These are phyloP conservation scores for Aquanectria penicillioides DNA, from an alignment of 2,329 filamentous ascomycete species.

Conservation along the genomic window DNA sequence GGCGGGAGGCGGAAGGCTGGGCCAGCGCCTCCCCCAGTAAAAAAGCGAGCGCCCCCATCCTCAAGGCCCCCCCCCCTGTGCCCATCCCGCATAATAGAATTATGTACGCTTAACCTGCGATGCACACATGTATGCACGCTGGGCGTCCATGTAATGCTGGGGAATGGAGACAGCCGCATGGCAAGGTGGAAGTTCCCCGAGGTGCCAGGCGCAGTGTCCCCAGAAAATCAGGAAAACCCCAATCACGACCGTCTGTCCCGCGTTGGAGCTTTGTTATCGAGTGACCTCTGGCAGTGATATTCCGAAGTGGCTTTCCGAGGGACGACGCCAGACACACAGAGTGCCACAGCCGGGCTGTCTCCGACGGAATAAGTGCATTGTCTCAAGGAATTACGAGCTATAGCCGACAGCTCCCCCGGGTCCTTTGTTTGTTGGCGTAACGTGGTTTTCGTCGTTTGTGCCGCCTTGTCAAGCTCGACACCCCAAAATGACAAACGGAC, in stretches of 20 bases:
- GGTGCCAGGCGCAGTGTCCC: background rate
- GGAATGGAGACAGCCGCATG: background rate
- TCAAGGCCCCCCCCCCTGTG: no score
- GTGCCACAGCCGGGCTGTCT: conserved; percentile 1
- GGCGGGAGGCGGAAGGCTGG: conserved; percentile 1
- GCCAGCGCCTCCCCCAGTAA: background rate
- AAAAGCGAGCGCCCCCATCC: no score
- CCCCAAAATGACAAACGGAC: background rate
- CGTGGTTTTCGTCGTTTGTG: no score
- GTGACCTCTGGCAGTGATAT: conserved; percentile 3
- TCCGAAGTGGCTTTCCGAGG: conserved; percentile 6
- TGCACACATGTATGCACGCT: no score
- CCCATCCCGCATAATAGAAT: no score
- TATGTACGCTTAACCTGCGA: no score
- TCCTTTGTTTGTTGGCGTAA: background rate
- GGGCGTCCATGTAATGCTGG: background rate
- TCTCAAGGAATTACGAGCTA: conserved; percentile 14
- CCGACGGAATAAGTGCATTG: background rate
- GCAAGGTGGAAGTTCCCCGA: conserved; percentile 24
- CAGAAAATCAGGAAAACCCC: background rate
- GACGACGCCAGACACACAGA: background rate
- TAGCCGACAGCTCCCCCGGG: conserved; percentile 5
- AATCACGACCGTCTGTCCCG: no score
- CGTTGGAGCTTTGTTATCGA: conserved; percentile 3
- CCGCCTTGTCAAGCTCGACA: background rate